Conservation (phyloP, 108 stramenopile genomes). For the Cyclostephanos tholiformis region DNA sequence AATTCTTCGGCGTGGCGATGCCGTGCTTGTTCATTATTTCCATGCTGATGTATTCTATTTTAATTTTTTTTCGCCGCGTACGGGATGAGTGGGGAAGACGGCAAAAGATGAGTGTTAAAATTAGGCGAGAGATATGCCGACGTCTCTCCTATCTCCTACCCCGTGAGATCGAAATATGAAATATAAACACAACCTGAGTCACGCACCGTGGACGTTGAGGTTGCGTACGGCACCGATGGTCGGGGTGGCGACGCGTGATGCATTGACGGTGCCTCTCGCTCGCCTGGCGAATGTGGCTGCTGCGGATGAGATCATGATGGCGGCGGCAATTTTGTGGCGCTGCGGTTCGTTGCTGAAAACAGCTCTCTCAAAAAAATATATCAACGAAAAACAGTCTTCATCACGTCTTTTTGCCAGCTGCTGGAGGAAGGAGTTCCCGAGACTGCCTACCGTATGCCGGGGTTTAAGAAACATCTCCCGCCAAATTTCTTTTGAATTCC, state of each 20-base stretch:
- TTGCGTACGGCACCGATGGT: constrained; percentile 58
- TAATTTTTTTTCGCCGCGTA: neutral
- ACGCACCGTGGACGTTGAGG: constrained; percentile 66
- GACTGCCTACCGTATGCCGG: too few species aligned
- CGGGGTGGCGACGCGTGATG: constrained; percentile 35
- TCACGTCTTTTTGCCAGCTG: too few species aligned
- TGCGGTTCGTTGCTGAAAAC: neutral
- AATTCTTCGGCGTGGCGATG: constrained; percentile 64
- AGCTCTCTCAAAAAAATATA: neutral
- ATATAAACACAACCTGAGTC: too few species aligned
- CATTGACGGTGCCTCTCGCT: constrained; percentile 13
- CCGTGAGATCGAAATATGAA: neutral
- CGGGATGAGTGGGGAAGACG: neutral
- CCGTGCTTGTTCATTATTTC: constrained; percentile 73
- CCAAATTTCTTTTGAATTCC: too few species aligned
- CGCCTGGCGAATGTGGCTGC: constrained; percentile 25
- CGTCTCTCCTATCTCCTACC: neutral
- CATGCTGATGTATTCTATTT: constrained; percentile 65
- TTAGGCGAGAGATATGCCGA: neutral
- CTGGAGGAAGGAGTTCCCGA: too few species aligned
- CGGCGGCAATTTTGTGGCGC: neutral
- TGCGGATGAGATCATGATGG: constrained; percentile 26
- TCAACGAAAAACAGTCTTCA: neutral
- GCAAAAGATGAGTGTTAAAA: neutral
- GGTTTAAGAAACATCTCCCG: too few species aligned